Evolutionary conservation across 1,139 yeast genomes (phyloP).

Genomic region (Sugiyamaella sp.): DNA sequence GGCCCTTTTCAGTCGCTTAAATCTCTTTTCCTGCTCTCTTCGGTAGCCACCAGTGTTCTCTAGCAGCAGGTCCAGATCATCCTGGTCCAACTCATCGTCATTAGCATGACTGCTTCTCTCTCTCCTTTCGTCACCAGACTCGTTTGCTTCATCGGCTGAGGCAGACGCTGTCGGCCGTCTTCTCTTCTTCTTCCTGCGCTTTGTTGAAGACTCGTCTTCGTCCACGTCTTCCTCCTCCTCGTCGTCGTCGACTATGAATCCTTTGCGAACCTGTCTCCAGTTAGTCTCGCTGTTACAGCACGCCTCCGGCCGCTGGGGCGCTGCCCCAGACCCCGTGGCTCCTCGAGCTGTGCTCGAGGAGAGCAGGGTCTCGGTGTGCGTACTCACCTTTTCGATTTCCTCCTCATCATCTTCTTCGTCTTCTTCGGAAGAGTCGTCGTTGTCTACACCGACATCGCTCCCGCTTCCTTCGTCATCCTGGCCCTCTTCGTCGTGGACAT

Average conservation of each 20-base stretch:
- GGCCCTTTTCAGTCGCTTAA: constrained; percentile 79
- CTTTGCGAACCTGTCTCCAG: constrained; percentile 65
- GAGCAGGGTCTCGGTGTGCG: too few species aligned
- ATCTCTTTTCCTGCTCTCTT: constrained; percentile 44
- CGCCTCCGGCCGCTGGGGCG: constrained; percentile 12
- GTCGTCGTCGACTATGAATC: constrained; percentile 92
- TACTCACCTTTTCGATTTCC: constrained; percentile 44
- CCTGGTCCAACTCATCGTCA: constrained; percentile 84
- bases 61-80: constrained; percentile 86
- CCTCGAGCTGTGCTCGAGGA: neutral
- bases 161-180: constrained; percentile 22
- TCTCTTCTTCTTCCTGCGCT: constrained; percentile 34
- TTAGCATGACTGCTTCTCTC: constrained; percentile 36
- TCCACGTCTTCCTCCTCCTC: constrained; percentile 62
- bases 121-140: constrained; percentile 26
- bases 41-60: constrained; percentile 78
- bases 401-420: constrained; percentile 51
- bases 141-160: constrained; percentile 16
- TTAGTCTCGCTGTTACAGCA: neutral
- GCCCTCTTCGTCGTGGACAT: constrained; percentile 27
- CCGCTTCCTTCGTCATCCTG: constrained; percentile 33
- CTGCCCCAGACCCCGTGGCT: constrained; percentile 4
- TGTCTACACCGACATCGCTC: constrained; percentile 25
- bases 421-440: constrained; percentile 45
- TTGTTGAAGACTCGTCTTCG: constrained; percentile 34